These are phyloP conservation scores for Hippophae gyantsensis DNA, from an alignment of 306 rosid species.

Conservation along the genomic window DNA sequence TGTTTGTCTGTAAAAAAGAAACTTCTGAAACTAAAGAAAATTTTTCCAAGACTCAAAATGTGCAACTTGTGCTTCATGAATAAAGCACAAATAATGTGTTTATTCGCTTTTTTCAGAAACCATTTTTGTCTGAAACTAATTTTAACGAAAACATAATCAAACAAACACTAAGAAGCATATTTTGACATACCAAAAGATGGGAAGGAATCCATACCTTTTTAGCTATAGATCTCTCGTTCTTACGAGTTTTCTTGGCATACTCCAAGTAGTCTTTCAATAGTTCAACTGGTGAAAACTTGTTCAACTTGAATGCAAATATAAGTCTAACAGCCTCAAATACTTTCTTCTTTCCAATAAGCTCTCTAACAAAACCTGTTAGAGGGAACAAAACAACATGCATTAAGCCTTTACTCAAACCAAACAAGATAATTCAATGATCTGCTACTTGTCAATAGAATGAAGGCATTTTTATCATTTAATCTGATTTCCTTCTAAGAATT, in stretches of 20 bases:
- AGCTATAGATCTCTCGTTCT: neutral
- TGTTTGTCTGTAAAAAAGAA: too few relatives aligned
- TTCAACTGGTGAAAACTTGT: constrained; percentile 30
- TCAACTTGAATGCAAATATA: constrained; percentile 39
- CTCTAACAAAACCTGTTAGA: constrained; percentile 33
- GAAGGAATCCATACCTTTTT: constrained; percentile 24
- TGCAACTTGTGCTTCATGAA: too few relatives aligned
- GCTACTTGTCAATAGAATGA: too few relatives aligned
- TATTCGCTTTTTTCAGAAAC: too few relatives aligned
- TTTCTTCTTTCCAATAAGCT: constrained; percentile 29
- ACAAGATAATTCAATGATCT: neutral
- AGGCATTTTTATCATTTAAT: too few relatives aligned
- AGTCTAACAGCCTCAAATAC: constrained; percentile 43
- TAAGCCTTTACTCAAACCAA: neutral
- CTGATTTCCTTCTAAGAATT: too few relatives aligned
- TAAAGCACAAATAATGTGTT: too few relatives aligned
- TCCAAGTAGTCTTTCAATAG: constrained; percentile 21
- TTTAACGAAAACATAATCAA: too few relatives aligned
- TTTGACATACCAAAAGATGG: neutral
- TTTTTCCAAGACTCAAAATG: too few relatives aligned
- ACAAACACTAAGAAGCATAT: neutral
- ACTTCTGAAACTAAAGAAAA: too few relatives aligned
- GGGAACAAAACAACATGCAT: constrained; percentile 3
- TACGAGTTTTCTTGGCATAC: constrained; percentile 6
- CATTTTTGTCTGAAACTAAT: too few relatives aligned